Evolutionary conservation across 2,329 filamentous ascomycete species (phyloP).

Genomic region (Polychaeton citri): DNA sequence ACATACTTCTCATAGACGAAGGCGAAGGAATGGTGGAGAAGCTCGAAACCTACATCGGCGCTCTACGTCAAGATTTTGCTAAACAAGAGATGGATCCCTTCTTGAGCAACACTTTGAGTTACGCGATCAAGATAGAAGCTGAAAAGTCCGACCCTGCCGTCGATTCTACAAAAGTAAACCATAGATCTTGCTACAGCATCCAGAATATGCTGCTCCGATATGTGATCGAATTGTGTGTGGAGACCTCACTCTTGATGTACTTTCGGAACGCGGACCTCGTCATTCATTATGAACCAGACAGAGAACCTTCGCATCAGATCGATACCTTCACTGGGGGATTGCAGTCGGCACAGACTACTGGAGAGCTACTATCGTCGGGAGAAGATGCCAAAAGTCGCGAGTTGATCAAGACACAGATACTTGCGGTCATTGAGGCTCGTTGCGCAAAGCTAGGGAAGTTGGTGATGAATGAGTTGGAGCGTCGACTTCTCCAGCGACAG

Average conservation of each 20-base stretch:
- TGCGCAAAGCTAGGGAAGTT: slow-evolving; percentile 38
- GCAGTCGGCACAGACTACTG: neutral
- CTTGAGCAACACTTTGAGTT: slow-evolving; percentile 36
- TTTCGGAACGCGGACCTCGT: neutral
- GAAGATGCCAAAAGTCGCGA: slow-evolving; percentile 19
- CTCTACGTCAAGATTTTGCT: slow-evolving; percentile 20
- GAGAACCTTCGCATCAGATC: neutral
- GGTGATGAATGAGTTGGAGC: slow-evolving; percentile 47
- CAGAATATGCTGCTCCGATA: slow-evolving; percentile 36
- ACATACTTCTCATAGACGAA: slow-evolving; percentile 10
- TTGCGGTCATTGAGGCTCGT: slow-evolving; percentile 42
- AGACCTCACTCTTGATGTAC: neutral
- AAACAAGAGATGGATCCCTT: slow-evolving; percentile 37
- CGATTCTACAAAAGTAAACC: too few relatives aligned
- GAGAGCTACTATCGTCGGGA: neutral
- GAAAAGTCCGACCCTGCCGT: too few relatives aligned
- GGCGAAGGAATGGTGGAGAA: slow-evolving; percentile 37
- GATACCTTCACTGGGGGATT: neutral
- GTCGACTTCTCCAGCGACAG: slow-evolving; percentile 44
- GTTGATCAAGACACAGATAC: slow-evolving; percentile 41
- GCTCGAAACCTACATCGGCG: slow-evolving; percentile 34
- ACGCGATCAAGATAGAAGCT: slow-evolving; percentile 17
- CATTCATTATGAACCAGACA: neutral
- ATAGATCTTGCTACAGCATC: slow-evolving; percentile 11
- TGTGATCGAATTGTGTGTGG: slow-evolving; percentile 40